Evolutionary conservation across 352 stramenopile genomes (phyloP).

Genomic region (Phytophthora aleatoria): DNA sequence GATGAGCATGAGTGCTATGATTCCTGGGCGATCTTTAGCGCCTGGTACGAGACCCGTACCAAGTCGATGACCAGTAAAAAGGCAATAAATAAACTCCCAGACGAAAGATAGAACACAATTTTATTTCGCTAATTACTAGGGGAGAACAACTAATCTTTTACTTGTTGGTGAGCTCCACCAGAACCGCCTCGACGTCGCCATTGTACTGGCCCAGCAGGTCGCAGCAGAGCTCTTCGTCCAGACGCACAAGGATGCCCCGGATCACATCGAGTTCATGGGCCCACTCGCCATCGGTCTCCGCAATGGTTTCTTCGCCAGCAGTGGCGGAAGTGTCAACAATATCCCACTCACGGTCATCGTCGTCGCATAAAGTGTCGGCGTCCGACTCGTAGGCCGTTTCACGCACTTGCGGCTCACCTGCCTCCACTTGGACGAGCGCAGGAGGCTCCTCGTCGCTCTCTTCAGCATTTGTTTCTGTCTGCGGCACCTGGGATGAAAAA

Average conservation of each 20-base stretch:
- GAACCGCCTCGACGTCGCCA: constrained; percentile 57
- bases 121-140: constrained; percentile 32
- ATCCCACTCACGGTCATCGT: constrained; percentile 59
- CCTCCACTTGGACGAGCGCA: constrained; percentile 15
- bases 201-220: constrained; percentile 59
- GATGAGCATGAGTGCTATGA: constrained; percentile 45
- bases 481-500: constrained; percentile 3
- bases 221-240: constrained; percentile 49
- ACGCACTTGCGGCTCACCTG: constrained; percentile 16
- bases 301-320: constrained; percentile 35
- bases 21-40: constrained; percentile 14
- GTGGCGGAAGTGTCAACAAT: constrained; percentile 34
- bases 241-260: constrained; percentile 56
- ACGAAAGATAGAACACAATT: constrained; percentile 26
- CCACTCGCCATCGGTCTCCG: constrained; percentile 43
- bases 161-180: constrained; percentile 67
- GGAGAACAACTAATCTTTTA: constrained; percentile 37
- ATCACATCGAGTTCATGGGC: constrained; percentile 48
- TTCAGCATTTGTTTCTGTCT: constrained; percentile 10
- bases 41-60: constrained; percentile 20
- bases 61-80: constrained; percentile 28
- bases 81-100: not conserved
- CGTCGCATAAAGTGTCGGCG: constrained; percentile 66
- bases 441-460: constrained; percentile 26
- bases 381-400: constrained; percentile 57